Base-by-base conservation (phyloP, 768 basidiomycete genomes). In the Kwoniella pini region DNA sequence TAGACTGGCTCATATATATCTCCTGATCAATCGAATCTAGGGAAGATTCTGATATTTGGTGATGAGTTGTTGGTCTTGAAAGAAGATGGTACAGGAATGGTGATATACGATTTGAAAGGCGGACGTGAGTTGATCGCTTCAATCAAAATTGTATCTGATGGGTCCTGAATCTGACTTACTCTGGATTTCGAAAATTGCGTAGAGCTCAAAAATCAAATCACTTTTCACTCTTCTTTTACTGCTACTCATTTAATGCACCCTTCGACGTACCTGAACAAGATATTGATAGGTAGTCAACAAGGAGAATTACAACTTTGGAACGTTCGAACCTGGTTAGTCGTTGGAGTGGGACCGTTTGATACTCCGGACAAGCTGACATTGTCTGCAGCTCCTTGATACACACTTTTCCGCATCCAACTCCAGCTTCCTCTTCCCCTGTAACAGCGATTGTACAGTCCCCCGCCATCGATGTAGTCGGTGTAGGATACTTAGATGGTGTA, bases 271-370 rank as follows among this genome's bases (percentile, higher is more conserved):
- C 78, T 99, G 51, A 98, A 99, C 82, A 99, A 99, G 80, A 82
- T 98, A 0, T 82, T 98, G 0, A 84, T 98, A 11, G 85, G 87
- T 2, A 90, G 91, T 69, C 83, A 81, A 57, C 83, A 93, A 76
- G 96, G 96, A 3, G 81, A 80, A 42, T 79, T 98, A 70, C 90
- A 96, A 62, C 79, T 99, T n/a, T 98, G 92, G 92, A 99, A 98
- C 77, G 86, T 91, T 64, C 83, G 87, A 7, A 87, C 92, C 11
- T 84, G 84, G 91, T 91, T 69, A 17, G 60, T 21, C 19, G 19
- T 31, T 28, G 12, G 30, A 9, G 40, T 38, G 40, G 24, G 28
- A 17, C 36, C 42, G 10, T 11, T 54, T 28, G 39, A 22, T 36
- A n/a, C 28, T 42, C 33, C 13, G 33, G 40, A 9, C 40, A 6